phyloP scores from a whole-genome alignment of 441 rosid genomes.

The Populus hybrid region DNA sequence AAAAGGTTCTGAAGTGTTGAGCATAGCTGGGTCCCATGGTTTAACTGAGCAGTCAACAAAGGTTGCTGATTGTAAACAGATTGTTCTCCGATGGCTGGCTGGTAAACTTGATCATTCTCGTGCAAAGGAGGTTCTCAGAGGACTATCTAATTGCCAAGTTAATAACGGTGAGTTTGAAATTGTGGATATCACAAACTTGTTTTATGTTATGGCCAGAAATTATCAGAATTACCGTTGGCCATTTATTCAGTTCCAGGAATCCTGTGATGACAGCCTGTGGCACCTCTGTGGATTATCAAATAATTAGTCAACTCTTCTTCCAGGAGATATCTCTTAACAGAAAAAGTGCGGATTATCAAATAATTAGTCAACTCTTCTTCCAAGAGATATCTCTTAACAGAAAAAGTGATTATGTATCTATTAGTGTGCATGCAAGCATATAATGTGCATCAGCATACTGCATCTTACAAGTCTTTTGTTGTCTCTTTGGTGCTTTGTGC shows the following conservation, averaged over 20 bases:
- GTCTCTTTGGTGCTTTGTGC: not conserved
- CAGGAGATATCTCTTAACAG: conserved; percentile 2
- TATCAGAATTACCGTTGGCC: not conserved
- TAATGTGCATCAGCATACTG: not conserved
- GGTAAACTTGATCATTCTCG: conserved; percentile 51
- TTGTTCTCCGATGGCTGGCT: conserved; percentile 77
- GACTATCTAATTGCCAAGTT: conserved; percentile 75
- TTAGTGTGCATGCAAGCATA: not conserved
- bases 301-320: conserved; percentile 1
- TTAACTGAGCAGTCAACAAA: conserved; percentile 52
- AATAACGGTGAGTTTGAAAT: conserved; percentile 57
- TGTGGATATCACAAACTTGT: not conserved
- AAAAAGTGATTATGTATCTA: not conserved
- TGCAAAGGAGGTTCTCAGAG: conserved; percentile 76
- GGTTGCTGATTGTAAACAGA: conserved; percentile 63
- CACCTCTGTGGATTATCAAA: not conserved
- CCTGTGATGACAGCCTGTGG: not conserved
- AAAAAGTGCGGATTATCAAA: not conserved
- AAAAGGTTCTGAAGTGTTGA: conserved; percentile 48
- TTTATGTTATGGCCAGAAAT: not conserved
- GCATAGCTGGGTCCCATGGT: conserved; percentile 28
- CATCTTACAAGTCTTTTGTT: not conserved
- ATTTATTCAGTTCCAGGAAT: not conserved
- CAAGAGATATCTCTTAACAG: conserved; percentile 2
- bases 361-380: conserved; percentile 1